phyloP scores from a whole-genome alignment of 257 asterid genomes.

The Ligustrum vulgare region DNA sequence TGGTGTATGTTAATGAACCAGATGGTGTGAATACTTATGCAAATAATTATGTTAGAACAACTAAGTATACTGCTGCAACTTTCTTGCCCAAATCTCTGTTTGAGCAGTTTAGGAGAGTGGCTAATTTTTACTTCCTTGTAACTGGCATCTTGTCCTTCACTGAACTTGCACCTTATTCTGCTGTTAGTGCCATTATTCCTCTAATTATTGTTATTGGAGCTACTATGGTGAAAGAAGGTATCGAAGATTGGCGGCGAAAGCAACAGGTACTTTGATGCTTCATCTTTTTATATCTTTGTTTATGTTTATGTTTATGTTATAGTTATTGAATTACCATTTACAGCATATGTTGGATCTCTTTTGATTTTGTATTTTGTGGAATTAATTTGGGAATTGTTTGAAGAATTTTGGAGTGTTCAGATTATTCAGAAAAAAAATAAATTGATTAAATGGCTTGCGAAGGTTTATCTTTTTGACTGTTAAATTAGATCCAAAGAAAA shows the following conservation, averaged over 20 bases:
- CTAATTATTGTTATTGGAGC: conserved; percentile 69
- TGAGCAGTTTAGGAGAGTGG: conserved; percentile 95
- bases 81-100: conserved; percentile 85
- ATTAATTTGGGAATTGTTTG: too few species aligned
- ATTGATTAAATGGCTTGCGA: not conserved
- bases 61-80: conserved; percentile 78
- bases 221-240: conserved; percentile 78
- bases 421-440: not conserved
- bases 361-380: too few species aligned
- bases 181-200: conserved; percentile 74
- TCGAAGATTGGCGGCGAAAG: conserved; percentile 73
- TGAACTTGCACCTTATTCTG: conserved; percentile 65
- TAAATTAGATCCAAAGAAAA: not conserved
- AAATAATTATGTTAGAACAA: conserved; percentile 67
- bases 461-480: not conserved
- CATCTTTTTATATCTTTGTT: not conserved
- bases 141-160: conserved; percentile 74
- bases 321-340: not conserved
- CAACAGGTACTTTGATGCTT: conserved; percentile 55
- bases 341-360: not conserved
- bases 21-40: conserved; percentile 51
- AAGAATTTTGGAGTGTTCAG: not conserved
- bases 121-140: conserved; percentile 83
- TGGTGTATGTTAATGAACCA: conserved; percentile 76
- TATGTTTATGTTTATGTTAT: not conserved